Base-by-base conservation (phyloP, 1,284 basidiomycete genomes). In the Rhodofomes roseus region DNA sequence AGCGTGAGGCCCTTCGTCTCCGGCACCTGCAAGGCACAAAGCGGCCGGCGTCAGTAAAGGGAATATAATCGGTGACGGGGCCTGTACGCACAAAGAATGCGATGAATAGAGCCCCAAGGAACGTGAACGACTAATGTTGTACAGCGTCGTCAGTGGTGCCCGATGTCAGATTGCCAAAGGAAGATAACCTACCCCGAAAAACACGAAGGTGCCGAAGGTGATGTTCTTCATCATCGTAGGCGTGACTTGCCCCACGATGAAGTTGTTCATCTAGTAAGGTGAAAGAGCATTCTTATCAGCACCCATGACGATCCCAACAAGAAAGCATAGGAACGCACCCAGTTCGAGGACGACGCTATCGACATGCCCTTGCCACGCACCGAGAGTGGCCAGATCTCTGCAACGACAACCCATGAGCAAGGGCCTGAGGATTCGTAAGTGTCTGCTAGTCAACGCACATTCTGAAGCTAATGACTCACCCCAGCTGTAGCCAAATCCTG, bases 401-500 rank as follows among this genome's bases (percentile, higher is more conserved):
- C 82, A 14, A 86, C 81, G 48, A 87, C 70, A 67, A 88, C 85
- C 86, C 86, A 88, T 20, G 82, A 76, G 64, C 84, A 86, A 8
- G 86, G 86, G 25, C 79, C 77, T 79, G 41, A 14, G 22, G 3
- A 2, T 4, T 2, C 20, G 20, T 9, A 4, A 29, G 29, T 55
- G 23, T 46, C 29, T 55, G 12, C 29, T 6, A 23, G 56, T 34
- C 31, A 25, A 22, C 1, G 36, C 50, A 4, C 31, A 34, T 34
- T 11, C 11, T 34, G 18, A 22, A 57, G 58, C 18, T 7, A 31
- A 53, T 60, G 54, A 46, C 54, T 27, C 29, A 74, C 84, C 86
- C 86, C 86, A 89, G 59, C 82, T 84, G 66, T 87, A 89, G 46
- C 86, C 86, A 65, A 86, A 87, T 2, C 80, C 85, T 11, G 86